Evolutionary conservation across 1,139 yeast genomes (phyloP).

Genomic region (Magnusiomyces suaveolens): DNA sequence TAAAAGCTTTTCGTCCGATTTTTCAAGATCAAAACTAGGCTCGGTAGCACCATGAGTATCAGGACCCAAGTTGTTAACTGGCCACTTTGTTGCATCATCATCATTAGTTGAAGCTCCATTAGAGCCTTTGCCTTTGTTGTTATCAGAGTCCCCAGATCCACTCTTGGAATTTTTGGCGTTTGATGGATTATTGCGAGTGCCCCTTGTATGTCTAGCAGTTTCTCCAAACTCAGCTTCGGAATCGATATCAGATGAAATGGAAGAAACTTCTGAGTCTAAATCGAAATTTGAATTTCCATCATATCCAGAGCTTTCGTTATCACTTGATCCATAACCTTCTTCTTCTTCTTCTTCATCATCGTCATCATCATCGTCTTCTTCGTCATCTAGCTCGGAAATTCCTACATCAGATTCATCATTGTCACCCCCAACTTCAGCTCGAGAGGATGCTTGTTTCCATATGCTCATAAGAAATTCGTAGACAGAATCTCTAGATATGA

Average conservation of each 20-base stretch:
- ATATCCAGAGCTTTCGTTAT: conserved; percentile 29
- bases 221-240: background rate
- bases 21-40: conserved; percentile 42
- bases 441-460: conserved; percentile 30
- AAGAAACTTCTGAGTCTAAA: background rate
- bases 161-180: conserved; percentile 16
- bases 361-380: conserved; percentile 34
- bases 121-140: background rate
- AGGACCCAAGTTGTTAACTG: conserved; percentile 42
- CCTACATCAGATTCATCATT: conserved; percentile 25
- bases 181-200: conserved; percentile 1
- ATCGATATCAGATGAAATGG: background rate
- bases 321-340: conserved; percentile 16
- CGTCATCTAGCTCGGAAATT: conserved; percentile 36
- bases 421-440: background rate
- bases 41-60: conserved; percentile 47
- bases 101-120: background rate
- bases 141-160: background rate
- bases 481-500: conserved; percentile 72
- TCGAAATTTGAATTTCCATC: background rate
- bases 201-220: conserved; percentile 6
- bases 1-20: conserved; percentile 52
- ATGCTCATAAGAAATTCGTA: conserved; percentile 48
- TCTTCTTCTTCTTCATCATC: conserved; percentile 21
- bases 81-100: no score